Base-by-base conservation (phyloP, 768 basidiomycete genomes). In the Rhodotorula taiwanensis region DNA sequence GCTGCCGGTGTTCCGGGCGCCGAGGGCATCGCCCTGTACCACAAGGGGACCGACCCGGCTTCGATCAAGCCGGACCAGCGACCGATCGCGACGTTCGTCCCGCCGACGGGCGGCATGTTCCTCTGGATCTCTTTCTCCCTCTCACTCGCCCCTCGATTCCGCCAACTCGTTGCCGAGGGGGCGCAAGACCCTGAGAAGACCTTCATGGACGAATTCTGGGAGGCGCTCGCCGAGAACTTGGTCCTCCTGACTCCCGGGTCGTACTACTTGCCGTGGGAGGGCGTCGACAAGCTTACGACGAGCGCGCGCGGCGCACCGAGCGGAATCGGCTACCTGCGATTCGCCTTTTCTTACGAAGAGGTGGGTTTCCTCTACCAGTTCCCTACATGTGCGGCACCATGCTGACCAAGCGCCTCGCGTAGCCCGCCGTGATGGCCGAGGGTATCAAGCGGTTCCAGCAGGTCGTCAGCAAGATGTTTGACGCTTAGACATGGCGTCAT, bases 51-150 rank as follows among this genome's bases (percentile, higher is more conserved):
- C 7, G 36, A 58, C 18, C 8, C 9, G 3, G 18, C 20, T 21
- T 3, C 9, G 16, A 36, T 60, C 52, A 47, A 60, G 44, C 14
- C 36, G 14, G 52, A 48, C 45, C 25, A 75, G 70, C 61, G 60
- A 20, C 72, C 80, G 23, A 71, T 84, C 61, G 81, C 87, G 67
- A 83, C 82, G 47, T 84, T 88, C 73, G 80, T 86, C 6, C 84
- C 87, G 10, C 87, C 87, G 0, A 81, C 80, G 1, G 79, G 84
- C 27, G 88, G 88, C 16, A 43, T 55, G 54, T 89, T 87, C 75
- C 36, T 47, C 44, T 53, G 59, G 84, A 82, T 82, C 36, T 8
- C 11, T 20, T 27, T 30, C 28, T 53, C 53, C 36, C 39, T 60
- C 14, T 2, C 25, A 7, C 27, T 7, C 15, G 52, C 52, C 7